Evolutionary conservation across 306 rosid species (phyloP).

Genomic region (Prunus armeniaca): DNA sequence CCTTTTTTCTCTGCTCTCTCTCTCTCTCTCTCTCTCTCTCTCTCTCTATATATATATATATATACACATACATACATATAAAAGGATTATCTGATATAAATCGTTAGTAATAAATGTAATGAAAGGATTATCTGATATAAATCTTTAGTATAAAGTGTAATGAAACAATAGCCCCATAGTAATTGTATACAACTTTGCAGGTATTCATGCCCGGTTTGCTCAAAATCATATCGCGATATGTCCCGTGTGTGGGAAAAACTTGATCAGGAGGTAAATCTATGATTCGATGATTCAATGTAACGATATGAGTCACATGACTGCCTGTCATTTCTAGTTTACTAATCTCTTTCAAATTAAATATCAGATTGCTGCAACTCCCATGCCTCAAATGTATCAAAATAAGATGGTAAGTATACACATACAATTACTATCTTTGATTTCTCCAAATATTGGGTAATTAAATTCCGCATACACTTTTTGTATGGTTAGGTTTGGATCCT

Average conservation of each 20-base stretch:
- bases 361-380: conserved; percentile 40
- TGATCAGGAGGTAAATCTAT: conserved; percentile 51
- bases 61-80: too few relatives aligned
- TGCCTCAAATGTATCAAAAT: conserved; percentile 43
- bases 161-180: background rate
- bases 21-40: too few relatives aligned
- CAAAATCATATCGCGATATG: conserved; percentile 75
- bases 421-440: background rate
- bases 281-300: background rate
- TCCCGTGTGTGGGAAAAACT: conserved; percentile 59
- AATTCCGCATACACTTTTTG: background rate
- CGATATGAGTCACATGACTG: background rate
- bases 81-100: background rate
- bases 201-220: conserved; percentile 79
- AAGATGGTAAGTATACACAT: conserved; percentile 27
- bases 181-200: conserved; percentile 31
- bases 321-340: background rate
- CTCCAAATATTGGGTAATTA: background rate
- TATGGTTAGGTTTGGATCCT: conserved; percentile 60
- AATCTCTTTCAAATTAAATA: conserved; percentile 1
- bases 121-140: background rate
- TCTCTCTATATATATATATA: too few relatives aligned
- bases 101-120: background rate
- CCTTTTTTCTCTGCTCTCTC: background rate
- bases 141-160: background rate